These are phyloP conservation scores for Colletotrichum scovillei DNA, from an alignment of 2,329 filamentous ascomycete species.

Conservation along the genomic window DNA sequence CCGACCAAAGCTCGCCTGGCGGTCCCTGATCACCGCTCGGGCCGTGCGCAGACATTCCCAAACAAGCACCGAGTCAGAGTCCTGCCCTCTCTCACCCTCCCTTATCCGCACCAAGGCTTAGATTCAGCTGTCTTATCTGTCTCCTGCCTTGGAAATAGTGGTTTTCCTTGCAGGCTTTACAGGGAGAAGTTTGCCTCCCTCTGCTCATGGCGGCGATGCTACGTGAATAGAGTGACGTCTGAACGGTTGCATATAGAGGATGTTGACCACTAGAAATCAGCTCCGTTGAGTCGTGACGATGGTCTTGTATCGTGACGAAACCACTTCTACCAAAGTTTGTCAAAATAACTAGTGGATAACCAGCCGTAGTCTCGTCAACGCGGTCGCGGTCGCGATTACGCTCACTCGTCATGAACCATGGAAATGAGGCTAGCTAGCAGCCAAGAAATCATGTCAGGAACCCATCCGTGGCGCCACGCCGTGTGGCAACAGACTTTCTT, in stretches of 20 bases:
- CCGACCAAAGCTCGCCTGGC: constrained; percentile 8
- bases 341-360: neutral
- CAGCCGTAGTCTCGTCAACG: neutral
- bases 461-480: neutral
- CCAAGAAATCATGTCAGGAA: neutral
- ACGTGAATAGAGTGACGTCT: constrained; percentile 1
- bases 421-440: neutral
- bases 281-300: constrained; percentile 4
- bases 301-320: neutral
- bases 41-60: constrained; percentile 22
- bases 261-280: neutral
- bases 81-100: neutral
- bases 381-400: neutral
- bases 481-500: constrained; percentile 8
- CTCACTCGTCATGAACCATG: neutral
- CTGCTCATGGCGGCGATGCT: neutral
- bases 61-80: constrained; percentile 29
- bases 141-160: neutral
- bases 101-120: neutral
- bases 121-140: neutral
- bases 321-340: neutral
- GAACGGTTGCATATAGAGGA: constrained; percentile 13
- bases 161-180: no score
- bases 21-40: constrained; percentile 20
- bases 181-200: constrained; percentile 5